Conservation (phyloP, 805 yeast species). For the Yarrowia sp. region DNA sequence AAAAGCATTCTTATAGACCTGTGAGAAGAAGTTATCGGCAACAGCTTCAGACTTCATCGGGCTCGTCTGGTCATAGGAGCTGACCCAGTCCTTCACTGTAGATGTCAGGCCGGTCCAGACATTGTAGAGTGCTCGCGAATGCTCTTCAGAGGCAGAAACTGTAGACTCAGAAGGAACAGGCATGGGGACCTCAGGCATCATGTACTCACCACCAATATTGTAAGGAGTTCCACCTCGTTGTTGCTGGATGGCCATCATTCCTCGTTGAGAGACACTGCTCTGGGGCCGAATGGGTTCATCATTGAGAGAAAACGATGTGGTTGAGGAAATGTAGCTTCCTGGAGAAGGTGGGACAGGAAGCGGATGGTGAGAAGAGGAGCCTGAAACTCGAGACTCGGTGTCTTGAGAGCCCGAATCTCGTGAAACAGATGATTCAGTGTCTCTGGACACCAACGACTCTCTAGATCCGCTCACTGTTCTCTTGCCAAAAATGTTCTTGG, state of each 20-base stretch:
- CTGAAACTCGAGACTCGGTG: neutral
- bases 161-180: neutral
- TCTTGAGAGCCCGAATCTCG: neutral
- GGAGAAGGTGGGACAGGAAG: constrained; percentile 29
- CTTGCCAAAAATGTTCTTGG: constrained; percentile 22
- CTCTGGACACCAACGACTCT: constrained; percentile 4
- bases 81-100: constrained; percentile 29
- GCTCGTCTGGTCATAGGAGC: constrained; percentile 1
- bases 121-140: constrained; percentile 25
- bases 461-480: neutral
- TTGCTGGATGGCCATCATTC: neutral
- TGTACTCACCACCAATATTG: constrained; percentile 6
- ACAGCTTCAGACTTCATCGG: neutral
- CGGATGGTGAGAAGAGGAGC: neutral
- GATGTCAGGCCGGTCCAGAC: constrained; percentile 32
- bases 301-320: constrained; percentile 14
- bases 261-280: constrained; percentile 25
- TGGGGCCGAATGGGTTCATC: constrained; percentile 19
- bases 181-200: constrained; percentile 5
- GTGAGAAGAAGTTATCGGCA: constrained; percentile 23
- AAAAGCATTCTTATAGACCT: constrained; percentile 29
- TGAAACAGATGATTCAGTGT: neutral
- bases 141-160: constrained; percentile 24
- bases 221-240: neutral
- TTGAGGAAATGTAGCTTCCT: neutral